Evolutionary conservation across 2,329 filamentous ascomycete species (phyloP), one percentile per base, ranked within the genome.

Genomic region (Talaromyces sp.): DNA sequence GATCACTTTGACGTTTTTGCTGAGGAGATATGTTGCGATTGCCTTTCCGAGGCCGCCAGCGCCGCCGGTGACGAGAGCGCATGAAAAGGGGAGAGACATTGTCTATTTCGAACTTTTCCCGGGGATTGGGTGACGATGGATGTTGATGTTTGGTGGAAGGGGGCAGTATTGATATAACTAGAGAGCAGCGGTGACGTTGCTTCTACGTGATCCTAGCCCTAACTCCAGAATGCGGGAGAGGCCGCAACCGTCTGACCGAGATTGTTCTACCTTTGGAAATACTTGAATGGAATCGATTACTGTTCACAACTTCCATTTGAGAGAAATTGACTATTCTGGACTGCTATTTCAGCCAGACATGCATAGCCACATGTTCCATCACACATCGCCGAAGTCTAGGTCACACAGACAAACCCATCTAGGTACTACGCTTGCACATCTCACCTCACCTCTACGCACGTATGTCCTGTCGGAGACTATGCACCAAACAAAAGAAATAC

Each of bases 381-480:
- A 18, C 11, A 39, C 35, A 28, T 37, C 52, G 52, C 35, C 35
- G 54, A 57, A 39, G 28, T 23, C 18, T 14, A 8, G 4, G 18
- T 54, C n/a, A 54, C 50, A 40, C 35, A 25, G 25, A 39, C 25
- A 18, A 18, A 54, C 48, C 80, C 63, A 48, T 16, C 18, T 7
- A 25, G 21, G 44, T 9, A 46, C 9, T 23, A 23, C 37, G 6
- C 5, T 44, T n/a, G 40, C 40, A 3, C 39, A 40, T 40, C 39
- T 40, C 39, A 5, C n/a, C n/a, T n/a, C n/a, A n/a, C n/a, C n/a
- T 40, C 14, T 40, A n/a, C 39, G 16, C 11, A n/a, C n/a, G 37
- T 40, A 40, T 9, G 11, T 16, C 44, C 44, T 31, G 44, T 48
- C 25, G 23, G 46, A 52, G 23, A 8, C 28, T 35, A 52, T 33